Conservation (phyloP, 306 rosid species). For the Vicia faba region DNA sequence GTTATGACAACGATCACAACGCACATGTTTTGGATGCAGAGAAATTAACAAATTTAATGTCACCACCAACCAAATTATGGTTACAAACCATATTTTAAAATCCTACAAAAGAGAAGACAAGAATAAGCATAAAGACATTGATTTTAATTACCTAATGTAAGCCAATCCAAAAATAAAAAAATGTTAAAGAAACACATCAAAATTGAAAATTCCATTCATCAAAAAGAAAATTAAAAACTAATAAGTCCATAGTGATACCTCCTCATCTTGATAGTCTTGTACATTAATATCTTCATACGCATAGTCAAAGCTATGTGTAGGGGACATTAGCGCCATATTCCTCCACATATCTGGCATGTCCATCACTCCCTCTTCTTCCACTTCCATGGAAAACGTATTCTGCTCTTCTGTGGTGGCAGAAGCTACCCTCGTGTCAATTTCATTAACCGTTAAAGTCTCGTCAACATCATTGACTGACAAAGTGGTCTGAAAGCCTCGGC, state of each 20-base stretch:
- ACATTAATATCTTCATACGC: slow-evolving; percentile 48
- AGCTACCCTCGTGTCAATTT: background rate
- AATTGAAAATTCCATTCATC: background rate
- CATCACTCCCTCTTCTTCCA: slow-evolving; percentile 41
- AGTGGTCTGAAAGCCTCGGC: slow-evolving; percentile 64
- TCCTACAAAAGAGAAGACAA: background rate
- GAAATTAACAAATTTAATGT: background rate
- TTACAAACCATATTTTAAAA: background rate
- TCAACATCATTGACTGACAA: background rate
- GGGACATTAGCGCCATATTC: slow-evolving; percentile 54
- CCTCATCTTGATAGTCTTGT: background rate
- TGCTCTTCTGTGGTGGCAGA: background rate
- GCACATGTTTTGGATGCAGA: too few species aligned
- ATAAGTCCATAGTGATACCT: slow-evolving; percentile 1
- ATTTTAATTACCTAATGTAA: background rate
- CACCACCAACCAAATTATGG: background rate
- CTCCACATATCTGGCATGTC: slow-evolving; percentile 47
- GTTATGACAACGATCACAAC: too few species aligned
- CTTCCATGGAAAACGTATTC: slow-evolving; percentile 45
- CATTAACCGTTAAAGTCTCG: background rate
- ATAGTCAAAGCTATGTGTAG: background rate
- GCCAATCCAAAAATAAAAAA: background rate
- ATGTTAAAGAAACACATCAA: background rate
- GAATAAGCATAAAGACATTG: background rate
- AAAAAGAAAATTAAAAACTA: background rate